These are phyloP conservation scores for Chondrostereum purpureum DNA, from an alignment of 1,284 basidiomycete genomes.

Conservation along the genomic window DNA sequence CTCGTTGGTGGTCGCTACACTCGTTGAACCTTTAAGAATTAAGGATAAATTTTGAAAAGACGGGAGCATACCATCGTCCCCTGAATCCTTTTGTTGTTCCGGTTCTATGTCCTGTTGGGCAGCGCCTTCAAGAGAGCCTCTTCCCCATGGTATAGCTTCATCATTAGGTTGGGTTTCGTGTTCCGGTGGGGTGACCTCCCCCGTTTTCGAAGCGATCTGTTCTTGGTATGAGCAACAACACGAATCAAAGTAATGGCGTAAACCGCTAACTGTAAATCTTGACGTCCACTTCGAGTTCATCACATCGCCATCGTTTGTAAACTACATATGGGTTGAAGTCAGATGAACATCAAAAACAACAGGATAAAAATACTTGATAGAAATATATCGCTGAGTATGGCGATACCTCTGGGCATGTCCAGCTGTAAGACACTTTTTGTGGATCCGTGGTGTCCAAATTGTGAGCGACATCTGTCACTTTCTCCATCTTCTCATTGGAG, in stretches of 20 bases:
- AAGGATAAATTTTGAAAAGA: conserved; percentile 8
- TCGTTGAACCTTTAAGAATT: conserved; percentile 4
- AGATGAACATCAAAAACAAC: neutral
- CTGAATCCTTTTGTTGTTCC: too few relatives aligned
- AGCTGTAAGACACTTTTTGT: neutral
- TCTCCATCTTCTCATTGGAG: neutral
- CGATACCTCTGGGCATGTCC: conserved; percentile 27
- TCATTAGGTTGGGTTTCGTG: conserved; percentile 50
- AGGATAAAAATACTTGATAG: conserved; percentile 49
- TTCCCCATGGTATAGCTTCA: conserved; percentile 61
- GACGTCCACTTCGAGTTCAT: conserved; percentile 59
- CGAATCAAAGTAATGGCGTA: neutral
- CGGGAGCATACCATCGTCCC: too few relatives aligned
- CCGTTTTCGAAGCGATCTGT: conserved; percentile 51
- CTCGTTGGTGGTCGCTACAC: too few relatives aligned
- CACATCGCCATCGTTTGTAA: neutral
- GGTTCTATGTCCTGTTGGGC: too few relatives aligned
- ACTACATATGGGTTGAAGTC: neutral
- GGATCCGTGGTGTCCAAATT: neutral
- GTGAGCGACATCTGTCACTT: neutral
- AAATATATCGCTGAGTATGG: conserved; percentile 73
- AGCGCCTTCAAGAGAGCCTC: conserved; percentile 48
- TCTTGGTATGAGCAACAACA: neutral
- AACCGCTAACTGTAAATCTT: conserved; percentile 53
- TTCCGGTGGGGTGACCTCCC: conserved; percentile 42